A percentile compares a stretch with the other conserved stretches of the same genome.
Conservation (phyloP, 805 yeast genomes). For the Sugiyamaella qingdaonensis region DNA sequence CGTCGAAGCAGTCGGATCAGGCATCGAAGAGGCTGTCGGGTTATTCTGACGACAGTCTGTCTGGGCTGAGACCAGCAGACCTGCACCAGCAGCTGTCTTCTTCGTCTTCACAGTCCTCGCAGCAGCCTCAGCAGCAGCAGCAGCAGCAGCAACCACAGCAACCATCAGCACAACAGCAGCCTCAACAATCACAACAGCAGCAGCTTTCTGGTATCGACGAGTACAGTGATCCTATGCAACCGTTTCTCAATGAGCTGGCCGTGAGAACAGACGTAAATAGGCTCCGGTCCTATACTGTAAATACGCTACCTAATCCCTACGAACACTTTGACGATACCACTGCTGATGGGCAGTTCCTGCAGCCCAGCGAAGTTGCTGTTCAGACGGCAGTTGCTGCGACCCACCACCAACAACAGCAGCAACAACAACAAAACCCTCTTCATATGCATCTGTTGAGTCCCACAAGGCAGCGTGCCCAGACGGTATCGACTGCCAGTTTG, state of each 20-base stretch:
- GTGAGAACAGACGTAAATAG: slow-evolving; percentile 31
- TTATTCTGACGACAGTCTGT: background rate
- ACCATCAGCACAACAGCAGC: background rate
- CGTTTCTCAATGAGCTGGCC: slow-evolving; percentile 29
- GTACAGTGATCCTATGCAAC: slow-evolving; percentile 28
- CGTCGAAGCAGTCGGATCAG: background rate
- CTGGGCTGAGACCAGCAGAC: background rate
- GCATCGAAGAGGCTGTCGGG: background rate
- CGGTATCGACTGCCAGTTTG: slow-evolving; percentile 1
- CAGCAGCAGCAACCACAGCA: slow-evolving; percentile 1
- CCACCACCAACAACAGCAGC: slow-evolving; percentile 17
- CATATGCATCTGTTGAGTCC: slow-evolving; percentile 7
- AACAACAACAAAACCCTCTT: slow-evolving; percentile 13
- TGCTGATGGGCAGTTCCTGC: background rate
- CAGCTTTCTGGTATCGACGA: slow-evolving; percentile 13
- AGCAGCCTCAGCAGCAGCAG: background rate
- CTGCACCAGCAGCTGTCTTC: background rate
- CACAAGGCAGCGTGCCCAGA: slow-evolving; percentile 6
- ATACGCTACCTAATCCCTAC: slow-evolving; percentile 15
- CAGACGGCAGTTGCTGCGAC: background rate
- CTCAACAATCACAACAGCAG: slow-evolving; percentile 4
- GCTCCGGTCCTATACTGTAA: slow-evolving; percentile 31
- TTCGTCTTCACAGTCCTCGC: background rate
- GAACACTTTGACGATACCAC: slow-evolving; percentile 11
- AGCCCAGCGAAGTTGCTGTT: background rate